phyloP scores from a whole-genome alignment of 352 stramenopile genomes.

The Pythium insidiosum region DNA sequence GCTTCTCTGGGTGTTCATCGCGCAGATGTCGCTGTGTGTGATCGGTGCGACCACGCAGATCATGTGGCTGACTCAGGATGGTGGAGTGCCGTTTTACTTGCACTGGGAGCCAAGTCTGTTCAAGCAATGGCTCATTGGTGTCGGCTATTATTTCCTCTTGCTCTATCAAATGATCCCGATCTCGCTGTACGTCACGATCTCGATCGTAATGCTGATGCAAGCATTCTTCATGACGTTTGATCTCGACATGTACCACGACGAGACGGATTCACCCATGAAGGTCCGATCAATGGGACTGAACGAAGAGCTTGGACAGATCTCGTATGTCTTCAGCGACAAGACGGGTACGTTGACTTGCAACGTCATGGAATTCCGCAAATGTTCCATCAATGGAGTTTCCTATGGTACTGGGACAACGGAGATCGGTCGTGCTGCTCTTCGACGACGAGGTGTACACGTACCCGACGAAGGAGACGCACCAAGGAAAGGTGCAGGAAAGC shows the following conservation, averaged over 20 bases:
- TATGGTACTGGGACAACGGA: slow-evolving; percentile 73
- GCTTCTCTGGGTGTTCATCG: slow-evolving; percentile 64
- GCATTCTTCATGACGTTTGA: slow-evolving; percentile 74
- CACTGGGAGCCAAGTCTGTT: too few species aligned
- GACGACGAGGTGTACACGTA: too few species aligned
- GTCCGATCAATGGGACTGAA: slow-evolving; percentile 82
- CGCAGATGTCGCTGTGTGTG: slow-evolving; percentile 57
- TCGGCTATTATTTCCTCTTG: slow-evolving; percentile 79
- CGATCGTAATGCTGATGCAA: slow-evolving; percentile 83
- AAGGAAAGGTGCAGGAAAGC: too few species aligned
- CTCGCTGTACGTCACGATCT: slow-evolving; percentile 80
- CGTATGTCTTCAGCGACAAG: slow-evolving; percentile 96
- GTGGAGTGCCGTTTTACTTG: too few species aligned
- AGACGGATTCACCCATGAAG: slow-evolving; percentile 48
- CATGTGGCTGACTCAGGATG: slow-evolving; percentile 41
- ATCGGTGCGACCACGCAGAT: slow-evolving; percentile 46
- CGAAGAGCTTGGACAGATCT: slow-evolving; percentile 83
- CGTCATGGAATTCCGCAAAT: slow-evolving; percentile 85
- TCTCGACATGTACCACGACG: slow-evolving; percentile 75
- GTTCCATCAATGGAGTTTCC: slow-evolving; percentile 52
- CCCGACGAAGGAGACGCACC: too few species aligned
- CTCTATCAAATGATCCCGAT: slow-evolving; percentile 78
- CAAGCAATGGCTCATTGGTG: slow-evolving; percentile 42
- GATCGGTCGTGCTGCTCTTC: too few species aligned
- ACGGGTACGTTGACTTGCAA: slow-evolving; percentile 79